phyloP scores from a whole-genome alignment of 2,329 filamentous ascomycete species.

The Fusarium incarnatum region DNA sequence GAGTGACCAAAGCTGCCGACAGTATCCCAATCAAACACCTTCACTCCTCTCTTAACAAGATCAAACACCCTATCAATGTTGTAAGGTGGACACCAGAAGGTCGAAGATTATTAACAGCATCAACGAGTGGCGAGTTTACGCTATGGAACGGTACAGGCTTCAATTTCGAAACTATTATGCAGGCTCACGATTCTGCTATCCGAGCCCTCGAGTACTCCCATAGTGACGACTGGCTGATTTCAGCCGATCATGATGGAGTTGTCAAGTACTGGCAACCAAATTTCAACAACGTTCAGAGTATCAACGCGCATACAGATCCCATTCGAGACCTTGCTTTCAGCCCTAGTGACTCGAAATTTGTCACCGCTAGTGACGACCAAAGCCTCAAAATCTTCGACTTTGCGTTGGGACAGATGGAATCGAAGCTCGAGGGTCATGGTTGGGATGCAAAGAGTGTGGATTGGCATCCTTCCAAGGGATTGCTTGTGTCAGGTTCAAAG shows the following conservation, averaged over 20 bases:
- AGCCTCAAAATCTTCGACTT: conserved; percentile 97
- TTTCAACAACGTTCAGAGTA: conserved; percentile 97
- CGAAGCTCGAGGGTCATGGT: conserved; percentile 88
- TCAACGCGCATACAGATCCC: conserved; percentile 89
- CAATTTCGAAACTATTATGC: conserved; percentile 99
- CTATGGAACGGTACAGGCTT: conserved; percentile 99
- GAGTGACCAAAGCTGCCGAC: conserved; percentile 80
- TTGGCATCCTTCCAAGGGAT: conserved; percentile 95
- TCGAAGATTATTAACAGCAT: conserved; percentile 88
- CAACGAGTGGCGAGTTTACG: conserved; percentile 97
- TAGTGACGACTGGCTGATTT: conserved; percentile 96
- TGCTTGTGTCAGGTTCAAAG: conserved; percentile 96
- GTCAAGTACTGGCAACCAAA: conserved; percentile 99
- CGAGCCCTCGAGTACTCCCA: conserved; percentile 89
- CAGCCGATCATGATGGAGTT: conserved; percentile 92
- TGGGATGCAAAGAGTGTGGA: conserved; percentile 98
- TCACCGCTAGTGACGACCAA: conserved; percentile 94
- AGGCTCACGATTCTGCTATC: conserved; percentile 91
- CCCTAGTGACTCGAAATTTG: conserved; percentile 94
- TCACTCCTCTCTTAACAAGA: conserved; percentile 98
- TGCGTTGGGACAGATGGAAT: conserved; percentile 84
- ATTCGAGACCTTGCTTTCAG: conserved; percentile 93
- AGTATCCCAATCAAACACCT: conserved; percentile 94
- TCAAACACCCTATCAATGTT: conserved; percentile 96
- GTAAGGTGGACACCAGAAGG: conserved; percentile 98